phyloP scores from a whole-genome alignment of 768 basidiomycete genomes.

The Leccinum disarticulatum region DNA sequence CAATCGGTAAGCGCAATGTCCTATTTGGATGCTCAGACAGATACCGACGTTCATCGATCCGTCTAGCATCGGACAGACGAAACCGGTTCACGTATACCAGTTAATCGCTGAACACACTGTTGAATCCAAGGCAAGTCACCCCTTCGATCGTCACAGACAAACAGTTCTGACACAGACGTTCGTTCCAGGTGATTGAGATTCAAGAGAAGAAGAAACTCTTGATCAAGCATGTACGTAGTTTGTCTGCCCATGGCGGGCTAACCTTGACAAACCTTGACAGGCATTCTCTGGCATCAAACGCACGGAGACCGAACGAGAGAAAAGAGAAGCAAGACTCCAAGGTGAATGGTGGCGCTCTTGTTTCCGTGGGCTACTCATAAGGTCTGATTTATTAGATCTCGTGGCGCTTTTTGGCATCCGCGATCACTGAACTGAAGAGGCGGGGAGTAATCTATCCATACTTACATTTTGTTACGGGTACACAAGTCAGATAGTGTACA shows the following conservation, averaged over 20 bases:
- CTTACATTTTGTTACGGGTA: background rate
- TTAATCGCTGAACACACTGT: slow-evolving; percentile 88
- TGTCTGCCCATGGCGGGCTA: background rate
- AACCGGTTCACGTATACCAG: slow-evolving; percentile 83
- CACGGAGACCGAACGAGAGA: slow-evolving; percentile 72
- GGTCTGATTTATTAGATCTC: slow-evolving; percentile 44
- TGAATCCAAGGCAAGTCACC: slow-evolving; percentile 68
- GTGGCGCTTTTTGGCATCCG: slow-evolving; percentile 55
- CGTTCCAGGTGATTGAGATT: slow-evolving; percentile 70
- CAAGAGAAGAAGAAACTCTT: slow-evolving; percentile 82
- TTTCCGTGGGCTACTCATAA: background rate
- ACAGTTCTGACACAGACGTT: background rate
- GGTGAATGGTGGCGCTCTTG: slow-evolving; percentile 41
- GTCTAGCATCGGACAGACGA: slow-evolving; percentile 73
- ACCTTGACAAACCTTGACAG: slow-evolving; percentile 35
- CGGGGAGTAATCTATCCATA: background rate
- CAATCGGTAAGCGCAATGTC: slow-evolving; percentile 51
- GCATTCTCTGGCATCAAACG: slow-evolving; percentile 83
- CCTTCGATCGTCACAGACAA: background rate
- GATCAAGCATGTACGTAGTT: slow-evolving; percentile 61
- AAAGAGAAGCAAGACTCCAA: slow-evolving; percentile 79
- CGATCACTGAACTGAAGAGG: slow-evolving; percentile 11
- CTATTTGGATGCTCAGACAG: slow-evolving; percentile 1
- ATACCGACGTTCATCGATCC: slow-evolving; percentile 3
- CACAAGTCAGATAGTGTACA: slow-evolving; percentile 2